Conservation (phyloP, 1,284 basidiomycete genomes). For the Cutaneotrichosporon dermatis region DNA sequence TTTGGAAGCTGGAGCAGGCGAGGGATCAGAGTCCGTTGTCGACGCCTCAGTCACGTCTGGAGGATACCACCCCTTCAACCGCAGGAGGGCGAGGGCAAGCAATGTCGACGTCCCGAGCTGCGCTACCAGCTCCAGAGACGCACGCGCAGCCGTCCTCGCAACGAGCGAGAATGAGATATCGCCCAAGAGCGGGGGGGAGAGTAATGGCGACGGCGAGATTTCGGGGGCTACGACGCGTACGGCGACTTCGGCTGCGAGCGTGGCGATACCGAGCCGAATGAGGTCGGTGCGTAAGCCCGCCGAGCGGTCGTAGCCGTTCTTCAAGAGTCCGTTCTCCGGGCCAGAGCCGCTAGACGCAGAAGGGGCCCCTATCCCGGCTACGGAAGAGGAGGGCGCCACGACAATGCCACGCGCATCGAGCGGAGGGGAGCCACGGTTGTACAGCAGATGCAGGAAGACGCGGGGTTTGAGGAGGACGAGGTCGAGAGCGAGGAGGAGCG, state of each 20-base stretch:
- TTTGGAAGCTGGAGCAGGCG: too few relatives aligned
- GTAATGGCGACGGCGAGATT: neutral
- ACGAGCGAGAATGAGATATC: neutral
- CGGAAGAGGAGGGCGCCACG: too few relatives aligned
- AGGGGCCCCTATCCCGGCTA: too few relatives aligned
- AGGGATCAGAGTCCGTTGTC: too few relatives aligned
- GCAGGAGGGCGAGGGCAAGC: slow-evolving; percentile 26
- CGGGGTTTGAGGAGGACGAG: slow-evolving; percentile 79
- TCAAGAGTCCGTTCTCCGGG: too few relatives aligned
- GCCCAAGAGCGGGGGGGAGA: neutral
- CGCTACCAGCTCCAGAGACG: slow-evolving; percentile 24
- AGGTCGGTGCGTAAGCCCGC: slow-evolving; percentile 10
- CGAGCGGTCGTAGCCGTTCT: neutral
- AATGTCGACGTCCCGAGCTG: slow-evolving; percentile 35
- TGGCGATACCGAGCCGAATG: slow-evolving; percentile 17
- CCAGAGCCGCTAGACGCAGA: too few relatives aligned
- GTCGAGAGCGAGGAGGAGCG: slow-evolving; percentile 71
- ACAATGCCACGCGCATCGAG: neutral
- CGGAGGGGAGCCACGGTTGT: slow-evolving; percentile 70
- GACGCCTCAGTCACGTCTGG: neutral
- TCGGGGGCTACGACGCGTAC: slow-evolving; percentile 14
- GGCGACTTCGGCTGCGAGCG: slow-evolving; percentile 29
- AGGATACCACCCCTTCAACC: slow-evolving; percentile 29
- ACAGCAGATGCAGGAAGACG: slow-evolving; percentile 84
- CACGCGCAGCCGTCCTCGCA: neutral